Conservation (phyloP, 495 filamentous ascomycete species). For the Extremus antarcticus region DNA sequence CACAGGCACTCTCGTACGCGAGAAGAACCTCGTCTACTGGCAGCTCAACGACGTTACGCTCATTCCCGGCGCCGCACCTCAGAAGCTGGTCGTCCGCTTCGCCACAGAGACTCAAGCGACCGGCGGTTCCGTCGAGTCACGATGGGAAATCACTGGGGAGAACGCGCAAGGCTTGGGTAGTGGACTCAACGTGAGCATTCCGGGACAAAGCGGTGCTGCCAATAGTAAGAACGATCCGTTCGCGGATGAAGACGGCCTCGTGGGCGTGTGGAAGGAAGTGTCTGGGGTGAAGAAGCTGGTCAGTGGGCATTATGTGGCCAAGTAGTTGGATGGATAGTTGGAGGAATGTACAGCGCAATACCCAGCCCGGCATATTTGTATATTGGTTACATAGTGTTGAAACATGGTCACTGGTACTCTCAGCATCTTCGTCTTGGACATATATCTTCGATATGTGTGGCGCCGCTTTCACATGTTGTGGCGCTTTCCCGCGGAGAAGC, state of each 20-base stretch:
- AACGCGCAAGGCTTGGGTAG: constrained; percentile 38
- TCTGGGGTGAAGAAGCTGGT: constrained; percentile 59
- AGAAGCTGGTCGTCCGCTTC: constrained; percentile 73
- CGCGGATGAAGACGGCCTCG: constrained; percentile 31
- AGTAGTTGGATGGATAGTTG: constrained; percentile 3
- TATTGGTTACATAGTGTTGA: neutral
- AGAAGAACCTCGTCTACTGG: constrained; percentile 83
- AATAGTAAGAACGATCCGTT: constrained; percentile 47
- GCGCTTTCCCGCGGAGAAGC: neutral
- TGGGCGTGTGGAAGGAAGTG: constrained; percentile 59
- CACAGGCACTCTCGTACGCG: constrained; percentile 68
- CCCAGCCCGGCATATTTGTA: neutral
- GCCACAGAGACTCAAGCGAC: constrained; percentile 64
- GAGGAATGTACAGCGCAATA: neutral
- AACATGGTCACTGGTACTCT: too few species aligned
- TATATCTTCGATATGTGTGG: too few species aligned
- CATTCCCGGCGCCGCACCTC: constrained; percentile 37
- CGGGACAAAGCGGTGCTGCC: constrained; percentile 33
- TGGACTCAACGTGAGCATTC: constrained; percentile 49
- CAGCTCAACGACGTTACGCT: constrained; percentile 70
- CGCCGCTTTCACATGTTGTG: too few species aligned
- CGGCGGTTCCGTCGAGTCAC: constrained; percentile 66
- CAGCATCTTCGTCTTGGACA: too few species aligned
- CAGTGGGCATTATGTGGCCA: constrained; percentile 58
- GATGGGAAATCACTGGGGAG: constrained; percentile 60